Evolutionary conservation across 306 rosid genomes (phyloP).

Genomic region (Fagus crenata): DNA sequence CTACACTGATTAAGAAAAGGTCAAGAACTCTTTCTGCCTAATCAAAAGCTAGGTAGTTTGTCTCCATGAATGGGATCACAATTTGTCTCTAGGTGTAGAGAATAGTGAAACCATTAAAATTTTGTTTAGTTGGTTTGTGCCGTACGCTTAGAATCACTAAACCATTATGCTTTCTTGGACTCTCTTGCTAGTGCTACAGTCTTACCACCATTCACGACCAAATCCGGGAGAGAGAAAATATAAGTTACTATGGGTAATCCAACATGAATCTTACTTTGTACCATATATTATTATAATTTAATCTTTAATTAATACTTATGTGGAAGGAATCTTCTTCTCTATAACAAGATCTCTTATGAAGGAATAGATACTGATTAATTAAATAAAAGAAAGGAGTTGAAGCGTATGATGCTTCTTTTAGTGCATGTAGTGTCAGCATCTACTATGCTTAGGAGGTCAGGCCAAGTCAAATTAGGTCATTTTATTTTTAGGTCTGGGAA

Average conservation of each 20-base stretch:
- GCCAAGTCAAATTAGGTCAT: slow-evolving; percentile 35
- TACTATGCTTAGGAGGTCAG: slow-evolving; percentile 24
- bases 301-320: slow-evolving; percentile 30
- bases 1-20: slow-evolving; percentile 28
- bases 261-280: slow-evolving; percentile 44
- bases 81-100: slow-evolving; percentile 19
- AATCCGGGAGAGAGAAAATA: slow-evolving; percentile 29
- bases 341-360: slow-evolving; percentile 17
- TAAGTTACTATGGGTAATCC: slow-evolving; percentile 41
- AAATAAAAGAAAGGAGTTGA: slow-evolving; percentile 1
- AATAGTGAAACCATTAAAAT: slow-evolving; percentile 15
- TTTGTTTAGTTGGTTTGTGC: slow-evolving; percentile 28
- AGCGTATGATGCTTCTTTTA: slow-evolving; percentile 38
- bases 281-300: slow-evolving; percentile 29
- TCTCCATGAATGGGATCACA: slow-evolving; percentile 33
- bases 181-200: slow-evolving; percentile 14
- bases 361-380: neutral
- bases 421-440: slow-evolving; percentile 44
- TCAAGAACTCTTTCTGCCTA: slow-evolving; percentile 27
- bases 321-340: slow-evolving; percentile 32
- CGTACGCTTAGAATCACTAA: slow-evolving; percentile 59
- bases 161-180: slow-evolving; percentile 43
- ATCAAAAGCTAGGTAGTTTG: slow-evolving; percentile 22
- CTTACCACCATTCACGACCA: slow-evolving; percentile 28
- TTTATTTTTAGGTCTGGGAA: neutral